phyloP scores from a whole-genome alignment of 2,329 filamentous ascomycete genomes.

The Beauveria australis region DNA sequence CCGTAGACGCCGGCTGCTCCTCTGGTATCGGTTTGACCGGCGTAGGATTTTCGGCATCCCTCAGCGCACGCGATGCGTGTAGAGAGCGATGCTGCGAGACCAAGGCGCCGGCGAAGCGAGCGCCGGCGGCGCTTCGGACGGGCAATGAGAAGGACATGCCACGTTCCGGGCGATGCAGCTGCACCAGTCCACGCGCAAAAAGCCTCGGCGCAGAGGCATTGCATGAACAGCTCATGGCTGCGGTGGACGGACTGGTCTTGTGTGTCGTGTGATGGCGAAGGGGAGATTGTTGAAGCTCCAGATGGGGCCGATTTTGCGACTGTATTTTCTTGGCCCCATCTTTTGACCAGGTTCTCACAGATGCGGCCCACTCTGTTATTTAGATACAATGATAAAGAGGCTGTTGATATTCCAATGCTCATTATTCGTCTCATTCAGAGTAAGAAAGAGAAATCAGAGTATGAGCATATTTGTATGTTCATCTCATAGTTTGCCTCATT shows the following conservation, averaged over 20 bases:
- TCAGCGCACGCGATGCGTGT: not conserved
- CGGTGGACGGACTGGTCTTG: not conserved
- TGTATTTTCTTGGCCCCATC: conserved; percentile 1
- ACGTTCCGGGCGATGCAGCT: conserved; percentile 28
- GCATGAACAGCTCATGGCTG: conserved; percentile 40
- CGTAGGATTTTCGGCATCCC: not conserved
- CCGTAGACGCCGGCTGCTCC: not conserved
- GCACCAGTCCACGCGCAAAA: conserved; percentile 39
- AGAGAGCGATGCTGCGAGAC: not conserved
- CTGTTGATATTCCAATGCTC: not conserved
- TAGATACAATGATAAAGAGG: not conserved
- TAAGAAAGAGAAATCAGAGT: too few species aligned
- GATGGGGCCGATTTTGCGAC: not conserved
- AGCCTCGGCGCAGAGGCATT: conserved; percentile 35
- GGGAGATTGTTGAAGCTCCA: not conserved
- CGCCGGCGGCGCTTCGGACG: not conserved
- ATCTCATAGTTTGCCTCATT: too few species aligned
- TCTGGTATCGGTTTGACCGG: not conserved
- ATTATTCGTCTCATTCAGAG: too few species aligned
- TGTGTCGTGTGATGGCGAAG: conserved; percentile 9
- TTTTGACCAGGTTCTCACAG: not conserved
- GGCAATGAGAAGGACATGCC: not conserved
- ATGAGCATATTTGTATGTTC: too few species aligned
- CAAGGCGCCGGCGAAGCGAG: not conserved
- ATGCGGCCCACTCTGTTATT: not conserved